A percentile compares a stretch with the other conserved stretches of the same genome.
Evolutionary conservation across 2,329 filamentous ascomycete genomes (phyloP).

Genomic region (Diaporthe amygdali): DNA sequence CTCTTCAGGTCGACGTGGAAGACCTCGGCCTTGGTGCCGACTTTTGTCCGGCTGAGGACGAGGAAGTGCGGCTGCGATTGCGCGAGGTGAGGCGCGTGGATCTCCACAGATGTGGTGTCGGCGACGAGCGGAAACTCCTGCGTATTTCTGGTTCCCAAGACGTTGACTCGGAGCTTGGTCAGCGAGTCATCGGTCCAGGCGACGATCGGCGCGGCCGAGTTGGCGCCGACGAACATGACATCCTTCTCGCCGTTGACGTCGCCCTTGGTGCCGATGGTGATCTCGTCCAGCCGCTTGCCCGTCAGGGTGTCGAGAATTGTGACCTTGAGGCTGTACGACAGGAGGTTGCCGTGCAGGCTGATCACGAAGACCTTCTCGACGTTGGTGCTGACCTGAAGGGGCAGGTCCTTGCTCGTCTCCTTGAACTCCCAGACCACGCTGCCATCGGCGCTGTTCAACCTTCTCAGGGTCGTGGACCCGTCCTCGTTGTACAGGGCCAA

Average conservation of each 20-base stretch:
- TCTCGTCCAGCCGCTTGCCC: conserved; percentile 74
- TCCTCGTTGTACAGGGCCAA: conserved; percentile 70
- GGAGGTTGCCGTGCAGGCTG: conserved; percentile 71
- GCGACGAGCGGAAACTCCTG: conserved; percentile 58
- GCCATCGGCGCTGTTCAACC: conserved; percentile 76
- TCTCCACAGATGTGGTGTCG: conserved; percentile 57
- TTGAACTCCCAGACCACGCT: conserved; percentile 79
- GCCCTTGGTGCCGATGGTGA: conserved; percentile 73
- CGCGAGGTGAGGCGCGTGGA: conserved; percentile 76
- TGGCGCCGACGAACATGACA: conserved; percentile 77
- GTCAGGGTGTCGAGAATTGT: conserved; percentile 74
- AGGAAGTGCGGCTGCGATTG: conserved; percentile 83
- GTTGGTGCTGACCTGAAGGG: conserved; percentile 78
- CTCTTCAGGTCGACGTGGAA: conserved; percentile 81
- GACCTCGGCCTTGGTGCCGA: conserved; percentile 81
- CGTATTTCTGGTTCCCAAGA: conserved; percentile 65
- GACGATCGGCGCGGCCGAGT: conserved; percentile 75
- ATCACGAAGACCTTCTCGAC: conserved; percentile 76
- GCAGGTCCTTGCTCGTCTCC: conserved; percentile 70
- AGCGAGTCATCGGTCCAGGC: conserved; percentile 73
- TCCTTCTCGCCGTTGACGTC: conserved; percentile 70
- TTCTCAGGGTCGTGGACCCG: conserved; percentile 64
- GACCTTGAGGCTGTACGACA: conserved; percentile 79
- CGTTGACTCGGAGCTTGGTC: conserved; percentile 71
- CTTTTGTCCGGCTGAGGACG: conserved; percentile 75